Base-by-base conservation (phyloP, 768 basidiomycete genomes). In the Hortiboletus flavorubellus region DNA sequence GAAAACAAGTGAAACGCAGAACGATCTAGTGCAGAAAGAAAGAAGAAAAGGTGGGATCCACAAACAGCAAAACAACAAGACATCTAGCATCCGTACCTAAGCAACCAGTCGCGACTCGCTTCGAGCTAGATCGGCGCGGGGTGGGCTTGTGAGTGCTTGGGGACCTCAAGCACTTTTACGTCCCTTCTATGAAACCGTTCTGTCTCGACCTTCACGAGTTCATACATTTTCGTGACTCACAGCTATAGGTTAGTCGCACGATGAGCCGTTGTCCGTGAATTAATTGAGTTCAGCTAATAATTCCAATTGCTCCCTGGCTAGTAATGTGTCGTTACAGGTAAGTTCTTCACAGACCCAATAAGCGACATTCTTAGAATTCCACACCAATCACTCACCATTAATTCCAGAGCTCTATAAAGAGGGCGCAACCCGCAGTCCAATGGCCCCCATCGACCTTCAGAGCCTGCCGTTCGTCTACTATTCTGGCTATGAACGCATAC, bases 401-500 rank as follows among this genome's bases (percentile, higher is more conserved):
- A 33, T 45, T 50, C 57, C 59, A 51, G 37, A 54, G 48, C 51
- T 39, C 61, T 71, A 67, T 65, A 69, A 71, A 53, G 59, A 56
- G 58, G 44, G 55, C 33, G 50, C 42, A 51, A 43, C 51, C 44
- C 47, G 51, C 53, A 16, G 42, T 45, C 35, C 38, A 57, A 67
- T 69, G 63, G 50, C 47, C 47, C 59, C 56, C 55, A 59, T 56
- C 60, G 38, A 46, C 62, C 50, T 56, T 56, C 58, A 49, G 34
- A 46, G 54, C 51, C 39, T 21, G 35, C 47, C 54, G 58, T 64
- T 55, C 40, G 10, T n/a, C 78, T 68, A 66, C 72, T 85, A 80
- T 84, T 83, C 81, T 80, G 84, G 80, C 82, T 85, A 87, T 87
- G 86, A 88, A 87, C 76, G 77, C 75, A 57, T 84, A 80, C 69